Percentiles rank a stretch among this genome's conserved stretches.
Evolutionary conservation across 306 rosid genomes (phyloP).

Genomic region (Medicago truncatula): MtrunA17r5.0-ANR NC_053046.1:14540501-14541000

Average conservation of each 20-base stretch:
- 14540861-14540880: slow-evolving; percentile 71
- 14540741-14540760: slow-evolving; percentile 48
- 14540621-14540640: slow-evolving; percentile 26
- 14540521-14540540: not conserved
- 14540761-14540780: slow-evolving; percentile 50
- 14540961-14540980: slow-evolving; percentile 61
- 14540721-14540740: slow-evolving; percentile 54
- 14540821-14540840: slow-evolving; percentile 50
- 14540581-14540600: not conserved
- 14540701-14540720: slow-evolving; percentile 49
- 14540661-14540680: slow-evolving; percentile 58
- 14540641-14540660: slow-evolving; percentile 52
- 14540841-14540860: slow-evolving; percentile 49
- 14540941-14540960: slow-evolving; percentile 50
- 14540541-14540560: not conserved
- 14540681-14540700: slow-evolving; percentile 39
- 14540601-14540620: slow-evolving; percentile 35
- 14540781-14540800: slow-evolving; percentile 56
- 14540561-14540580: not conserved
- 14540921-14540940: slow-evolving; percentile 59
- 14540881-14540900: slow-evolving; percentile 49
- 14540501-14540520: too few relatives aligned
- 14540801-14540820: slow-evolving; percentile 51
- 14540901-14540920: slow-evolving; percentile 48
- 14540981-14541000: slow-evolving; percentile 42